Conservation (phyloP, 345 rosid species). For the Capsella bursapastoris region DNA sequence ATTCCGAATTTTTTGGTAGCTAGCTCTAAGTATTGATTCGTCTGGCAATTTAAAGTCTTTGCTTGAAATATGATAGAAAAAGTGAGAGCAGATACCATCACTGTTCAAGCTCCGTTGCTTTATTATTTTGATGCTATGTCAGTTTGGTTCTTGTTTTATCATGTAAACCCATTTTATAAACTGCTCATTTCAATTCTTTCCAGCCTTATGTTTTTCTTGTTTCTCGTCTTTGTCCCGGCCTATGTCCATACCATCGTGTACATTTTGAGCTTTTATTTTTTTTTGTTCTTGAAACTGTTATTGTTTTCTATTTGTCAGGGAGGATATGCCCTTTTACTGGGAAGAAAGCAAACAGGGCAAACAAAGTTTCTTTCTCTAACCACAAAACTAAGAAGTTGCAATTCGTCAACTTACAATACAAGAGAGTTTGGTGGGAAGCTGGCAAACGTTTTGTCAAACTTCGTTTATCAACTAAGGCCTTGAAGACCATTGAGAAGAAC, state of each 20-base stretch:
- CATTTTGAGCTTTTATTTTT: no score
- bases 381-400: conserved; percentile 94
- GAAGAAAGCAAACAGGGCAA: conserved; percentile 89
- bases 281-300: conserved; percentile 7
- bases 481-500: conserved; percentile 93
- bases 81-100: not conserved
- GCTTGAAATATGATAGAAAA: not conserved
- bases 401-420: conserved; percentile 91
- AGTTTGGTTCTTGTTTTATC: no score
- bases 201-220: no score
- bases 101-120: not conserved
- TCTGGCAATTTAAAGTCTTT: not conserved
- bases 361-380: conserved; percentile 92
- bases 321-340: conserved; percentile 94
- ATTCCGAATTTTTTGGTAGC: not conserved
- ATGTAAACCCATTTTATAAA: no score
- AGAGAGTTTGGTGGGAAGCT: conserved; percentile 96
- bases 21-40: not conserved
- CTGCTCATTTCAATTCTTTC: no score
- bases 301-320: conserved; percentile 50
- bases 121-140: not conserved
- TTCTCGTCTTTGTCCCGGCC: no score
- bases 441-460: conserved; percentile 86
- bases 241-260: no score
- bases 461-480: conserved; percentile 82